Evolutionary conservation across 2,329 filamentous ascomycete genomes (phyloP).

Genomic region (Fusarium virguliforme): DNA sequence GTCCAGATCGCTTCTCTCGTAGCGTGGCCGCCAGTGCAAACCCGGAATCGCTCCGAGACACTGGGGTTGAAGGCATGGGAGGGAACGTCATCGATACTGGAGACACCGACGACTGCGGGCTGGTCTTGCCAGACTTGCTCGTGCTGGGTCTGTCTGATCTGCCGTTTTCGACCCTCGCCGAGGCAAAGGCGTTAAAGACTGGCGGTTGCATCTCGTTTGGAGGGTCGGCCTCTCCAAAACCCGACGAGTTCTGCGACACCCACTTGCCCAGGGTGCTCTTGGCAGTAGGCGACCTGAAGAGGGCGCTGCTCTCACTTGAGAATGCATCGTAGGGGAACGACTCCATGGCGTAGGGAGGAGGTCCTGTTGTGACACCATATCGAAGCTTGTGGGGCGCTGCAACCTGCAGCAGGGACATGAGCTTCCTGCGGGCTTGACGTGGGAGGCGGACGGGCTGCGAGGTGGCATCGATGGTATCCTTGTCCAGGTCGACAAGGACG

Average conservation of each 20-base stretch:
- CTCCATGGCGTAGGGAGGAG: slow-evolving; percentile 93
- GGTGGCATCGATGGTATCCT: slow-evolving; percentile 90
- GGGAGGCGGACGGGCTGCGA: slow-evolving; percentile 84
- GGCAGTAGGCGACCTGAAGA: slow-evolving; percentile 82
- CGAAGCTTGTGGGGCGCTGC: slow-evolving; percentile 92
- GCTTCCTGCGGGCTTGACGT: slow-evolving; percentile 89
- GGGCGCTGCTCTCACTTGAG: slow-evolving; percentile 85
- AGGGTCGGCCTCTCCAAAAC: slow-evolving; percentile 81
- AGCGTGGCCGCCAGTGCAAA: slow-evolving; percentile 89
- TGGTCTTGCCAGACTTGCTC: slow-evolving; percentile 74
- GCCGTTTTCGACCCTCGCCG: slow-evolving; percentile 77
- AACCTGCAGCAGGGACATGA: slow-evolving; percentile 88
- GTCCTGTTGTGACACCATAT: slow-evolving; percentile 88
- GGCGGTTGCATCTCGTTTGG: slow-evolving; percentile 70
- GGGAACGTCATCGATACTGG: slow-evolving; percentile 86
- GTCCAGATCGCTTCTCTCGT: slow-evolving; percentile 93
- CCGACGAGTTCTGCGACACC: slow-evolving; percentile 89
- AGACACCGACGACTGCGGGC: slow-evolving; percentile 77
- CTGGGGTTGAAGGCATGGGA: slow-evolving; percentile 80
- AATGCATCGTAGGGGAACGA: slow-evolving; percentile 93
- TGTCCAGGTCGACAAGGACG: slow-evolving; percentile 93
- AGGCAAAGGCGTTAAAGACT: slow-evolving; percentile 92
- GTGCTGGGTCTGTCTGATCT: slow-evolving; percentile 85
- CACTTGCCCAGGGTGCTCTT: slow-evolving; percentile 86
- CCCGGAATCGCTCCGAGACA: slow-evolving; percentile 93